Conservation (phyloP, 2,329 filamentous ascomycete species). For the Neoascochyta sp. region DNA sequence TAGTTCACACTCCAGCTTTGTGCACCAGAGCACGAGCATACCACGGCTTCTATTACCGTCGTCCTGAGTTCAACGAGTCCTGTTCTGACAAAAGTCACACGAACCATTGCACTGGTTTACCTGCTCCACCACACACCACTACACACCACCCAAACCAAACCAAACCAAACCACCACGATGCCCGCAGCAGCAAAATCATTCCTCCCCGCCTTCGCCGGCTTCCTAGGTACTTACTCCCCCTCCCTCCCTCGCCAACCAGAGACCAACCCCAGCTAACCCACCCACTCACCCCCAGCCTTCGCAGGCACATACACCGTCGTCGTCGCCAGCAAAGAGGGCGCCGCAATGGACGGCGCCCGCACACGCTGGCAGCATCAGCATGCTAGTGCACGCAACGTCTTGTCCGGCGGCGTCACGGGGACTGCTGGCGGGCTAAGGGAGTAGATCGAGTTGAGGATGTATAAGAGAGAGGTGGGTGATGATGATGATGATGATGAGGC, state of each 20-base stretch:
- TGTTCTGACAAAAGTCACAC: no score
- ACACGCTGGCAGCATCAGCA: slow-evolving; percentile 35
- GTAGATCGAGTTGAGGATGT: not conserved
- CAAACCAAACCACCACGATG: slow-evolving; percentile 18
- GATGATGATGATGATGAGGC: no score
- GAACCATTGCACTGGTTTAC: no score
- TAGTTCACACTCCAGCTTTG: no score
- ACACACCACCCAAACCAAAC: slow-evolving; percentile 2
- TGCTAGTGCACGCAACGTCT: slow-evolving; percentile 14
- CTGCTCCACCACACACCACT: slow-evolving; percentile 1
- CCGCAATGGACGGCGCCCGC: slow-evolving; percentile 30
- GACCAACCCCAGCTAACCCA: not conserved
- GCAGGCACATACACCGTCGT: slow-evolving; percentile 34
- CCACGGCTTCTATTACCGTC: no score
- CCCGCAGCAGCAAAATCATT: slow-evolving; percentile 31
- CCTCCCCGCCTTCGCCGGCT: slow-evolving; percentile 29
- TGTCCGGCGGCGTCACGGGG: slow-evolving; percentile 10
- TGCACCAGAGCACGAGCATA: no score
- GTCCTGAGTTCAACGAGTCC: no score
- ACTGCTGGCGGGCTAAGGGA: not conserved
- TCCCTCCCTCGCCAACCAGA: not conserved
- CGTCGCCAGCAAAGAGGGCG: slow-evolving; percentile 32
- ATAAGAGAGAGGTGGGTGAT: no score
- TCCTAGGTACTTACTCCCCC: slow-evolving; percentile 24
- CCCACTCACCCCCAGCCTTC: slow-evolving; percentile 16